Base-by-base conservation (phyloP, 2,329 filamentous ascomycete genomes). In the Madurella fahalii region DNA sequence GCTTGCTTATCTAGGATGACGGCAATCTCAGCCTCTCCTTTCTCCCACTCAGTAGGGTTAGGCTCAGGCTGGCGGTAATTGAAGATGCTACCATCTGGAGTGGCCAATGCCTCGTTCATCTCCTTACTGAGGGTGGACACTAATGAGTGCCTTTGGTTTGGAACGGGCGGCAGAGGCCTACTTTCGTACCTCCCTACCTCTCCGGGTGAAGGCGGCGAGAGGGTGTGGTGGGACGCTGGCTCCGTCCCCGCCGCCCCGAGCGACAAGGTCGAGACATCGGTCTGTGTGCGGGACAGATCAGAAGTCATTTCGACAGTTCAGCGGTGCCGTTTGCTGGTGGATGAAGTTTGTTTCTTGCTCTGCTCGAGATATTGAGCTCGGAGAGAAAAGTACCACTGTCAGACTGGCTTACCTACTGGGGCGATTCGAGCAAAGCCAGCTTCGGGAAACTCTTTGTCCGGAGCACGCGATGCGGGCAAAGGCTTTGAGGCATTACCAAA, bases 141-240 rank as follows among this genome's bases (percentile, higher is more conserved):
- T 9, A 31, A 16, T 15, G 63, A 62, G 4, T 53, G 17, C 40
- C 57, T 53, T 25, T 47, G 53, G 11, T 51, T 41, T 12, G 66
- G 66, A 9, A 64, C 47, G 5, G 64, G 62, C 15, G 67, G 67
- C 2, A 69, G 57, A 4, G 64, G 61, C 41, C 60, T 68, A 40
- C 45, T 62, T 39, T 60, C 53, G 51, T 69, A 68, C n/a, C 43
- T 46, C 40, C 58, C 49, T 8, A 61, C 16, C 16, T 64, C 53
- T 20, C 42, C 37, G 15, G 32, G 39, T 12, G 61, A 57, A 4
- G 56, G 54, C 32, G 56, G 58, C 12, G 45, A 48, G 8, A 53
- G 50, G 1, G 31, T 20, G 1, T 53, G 30, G 11, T 16, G 9
- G 8, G 9, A 3, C 4, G 46, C 42, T 7, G 46, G 16, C 11